Percentiles rank a stretch among this genome's conserved stretches.
These are phyloP conservation scores for Paecilomyces sp. DNA, from an alignment of 2,329 filamentous ascomycete genomes.

Conservation along the genomic window DNA sequence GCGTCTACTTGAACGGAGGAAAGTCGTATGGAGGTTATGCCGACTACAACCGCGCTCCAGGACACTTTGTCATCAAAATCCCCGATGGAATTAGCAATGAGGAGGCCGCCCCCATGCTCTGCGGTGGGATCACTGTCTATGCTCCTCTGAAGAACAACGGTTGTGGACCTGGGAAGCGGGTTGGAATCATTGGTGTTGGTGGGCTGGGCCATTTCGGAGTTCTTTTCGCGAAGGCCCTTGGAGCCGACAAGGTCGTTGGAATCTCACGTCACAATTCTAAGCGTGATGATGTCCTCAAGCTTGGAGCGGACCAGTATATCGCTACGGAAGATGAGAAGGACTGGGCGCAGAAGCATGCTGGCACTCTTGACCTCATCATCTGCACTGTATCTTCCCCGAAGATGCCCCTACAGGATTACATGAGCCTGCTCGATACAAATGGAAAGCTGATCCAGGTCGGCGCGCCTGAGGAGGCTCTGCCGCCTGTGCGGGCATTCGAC, in stretches of 20 bases:
- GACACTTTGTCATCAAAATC: slow-evolving; percentile 50
- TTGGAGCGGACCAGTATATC: slow-evolving; percentile 46
- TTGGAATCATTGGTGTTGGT: slow-evolving; percentile 62
- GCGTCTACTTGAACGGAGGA: slow-evolving; percentile 36
- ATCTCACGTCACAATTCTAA: slow-evolving; percentile 42
- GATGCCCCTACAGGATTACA: slow-evolving; percentile 54
- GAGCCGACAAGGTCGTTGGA: slow-evolving; percentile 51
- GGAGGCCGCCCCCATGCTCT: slow-evolving; percentile 59
- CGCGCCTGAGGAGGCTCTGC: slow-evolving; percentile 48
- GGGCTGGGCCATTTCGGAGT: slow-evolving; percentile 64
- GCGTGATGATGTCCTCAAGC: slow-evolving; percentile 39
- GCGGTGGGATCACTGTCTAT: slow-evolving; percentile 64
- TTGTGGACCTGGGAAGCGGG: slow-evolving; percentile 58
- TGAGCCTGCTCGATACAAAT: slow-evolving; percentile 47
- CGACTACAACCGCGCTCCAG: slow-evolving; percentile 42
- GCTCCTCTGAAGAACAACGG: slow-evolving; percentile 59
- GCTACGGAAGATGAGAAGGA: slow-evolving; percentile 43
- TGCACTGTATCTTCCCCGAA: slow-evolving; percentile 44
- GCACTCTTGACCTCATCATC: slow-evolving; percentile 44
- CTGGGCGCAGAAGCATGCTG: slow-evolving; percentile 39
- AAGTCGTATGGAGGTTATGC: slow-evolving; percentile 58
- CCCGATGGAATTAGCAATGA: slow-evolving; percentile 38
- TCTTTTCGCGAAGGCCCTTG: slow-evolving; percentile 59
- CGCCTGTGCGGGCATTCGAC: slow-evolving; percentile 45
- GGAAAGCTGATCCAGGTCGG: slow-evolving; percentile 58